Conservation (phyloP, 345 rosid genomes). For the Euclidium syriacum region DNA sequence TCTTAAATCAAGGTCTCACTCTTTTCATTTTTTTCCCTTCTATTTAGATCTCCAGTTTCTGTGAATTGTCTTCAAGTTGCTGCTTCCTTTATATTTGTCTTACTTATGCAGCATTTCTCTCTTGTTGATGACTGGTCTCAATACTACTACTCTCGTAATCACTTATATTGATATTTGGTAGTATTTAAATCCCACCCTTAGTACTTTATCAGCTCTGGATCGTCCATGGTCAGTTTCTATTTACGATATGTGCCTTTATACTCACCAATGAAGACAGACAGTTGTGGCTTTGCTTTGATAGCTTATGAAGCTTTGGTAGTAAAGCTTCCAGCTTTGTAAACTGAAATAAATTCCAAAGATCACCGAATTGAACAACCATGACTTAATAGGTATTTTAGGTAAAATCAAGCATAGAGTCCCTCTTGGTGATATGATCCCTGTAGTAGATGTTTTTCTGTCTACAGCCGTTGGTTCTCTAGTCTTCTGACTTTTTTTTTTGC, state of each 20-base stretch:
- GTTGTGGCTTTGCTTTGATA: slow-evolving; percentile 17
- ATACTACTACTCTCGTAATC: neutral
- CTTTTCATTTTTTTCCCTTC: slow-evolving; percentile 10
- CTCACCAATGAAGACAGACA: neutral
- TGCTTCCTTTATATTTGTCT: neutral
- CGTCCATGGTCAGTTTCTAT: neutral
- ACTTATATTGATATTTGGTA: neutral
- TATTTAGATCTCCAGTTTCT: slow-evolving; percentile 65
- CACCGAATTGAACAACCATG: neutral
- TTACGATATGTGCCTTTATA: neutral
- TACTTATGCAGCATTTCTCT: neutral
- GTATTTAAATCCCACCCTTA: neutral
- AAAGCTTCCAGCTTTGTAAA: neutral
- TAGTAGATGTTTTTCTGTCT: slow-evolving; percentile 2
- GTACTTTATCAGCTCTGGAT: neutral
- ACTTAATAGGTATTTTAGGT: neutral
- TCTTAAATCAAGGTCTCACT: slow-evolving; percentile 78
- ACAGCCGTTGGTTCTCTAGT: neutral
- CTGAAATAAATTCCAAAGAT: neutral
- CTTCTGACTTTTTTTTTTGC: neutral
- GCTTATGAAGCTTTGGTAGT: neutral
- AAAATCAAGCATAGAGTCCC: neutral
- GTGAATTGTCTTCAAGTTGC: neutral
- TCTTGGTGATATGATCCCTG: slow-evolving; percentile 1
- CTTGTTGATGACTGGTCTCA: neutral